Percentiles rank a stretch among this genome's conserved stretches.
phyloP scores from a whole-genome alignment of 768 basidiomycete species.

The Mycena pura region DNA sequence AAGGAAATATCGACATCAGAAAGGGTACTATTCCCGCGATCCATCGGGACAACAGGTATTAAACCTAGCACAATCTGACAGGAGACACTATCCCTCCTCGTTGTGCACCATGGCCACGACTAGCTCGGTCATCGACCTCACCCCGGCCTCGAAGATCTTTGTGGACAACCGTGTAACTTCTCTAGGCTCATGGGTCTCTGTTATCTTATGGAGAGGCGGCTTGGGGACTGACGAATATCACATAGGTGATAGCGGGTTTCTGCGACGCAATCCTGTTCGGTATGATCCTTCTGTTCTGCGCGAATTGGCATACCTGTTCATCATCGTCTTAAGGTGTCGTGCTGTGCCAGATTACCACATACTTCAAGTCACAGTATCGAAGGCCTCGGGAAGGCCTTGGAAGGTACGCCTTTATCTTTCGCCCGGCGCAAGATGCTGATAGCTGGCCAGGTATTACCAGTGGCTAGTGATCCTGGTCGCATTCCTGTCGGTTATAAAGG shows the following conservation, averaged over 20 bases:
- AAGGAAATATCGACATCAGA: too few relatives aligned
- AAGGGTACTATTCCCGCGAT: too few relatives aligned
- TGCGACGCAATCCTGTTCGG: conserved; percentile 15
- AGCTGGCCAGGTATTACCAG: conserved; percentile 10
- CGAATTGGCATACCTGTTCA: not conserved
- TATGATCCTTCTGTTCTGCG: not conserved
- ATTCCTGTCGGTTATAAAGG: conserved; percentile 18
- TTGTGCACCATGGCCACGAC: conserved; percentile 1
- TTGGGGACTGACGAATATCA: not conserved
- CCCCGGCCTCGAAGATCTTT: conserved; percentile 15
- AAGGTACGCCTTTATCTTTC: not conserved
- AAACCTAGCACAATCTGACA: too few relatives aligned
- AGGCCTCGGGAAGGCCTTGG: conserved; percentile 20
- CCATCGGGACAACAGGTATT: too few relatives aligned
- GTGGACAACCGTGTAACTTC: conserved; percentile 18
- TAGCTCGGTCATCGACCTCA: conserved; percentile 16
- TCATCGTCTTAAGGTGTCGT: conserved; percentile 3
- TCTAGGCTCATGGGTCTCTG: conserved; percentile 18
- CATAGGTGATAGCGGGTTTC: conserved; percentile 17
- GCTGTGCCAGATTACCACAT: conserved; percentile 18
- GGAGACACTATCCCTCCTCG: too few relatives aligned
- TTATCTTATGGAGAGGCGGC: not conserved
- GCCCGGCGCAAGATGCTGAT: too few relatives aligned
- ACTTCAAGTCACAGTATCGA: conserved; percentile 14
- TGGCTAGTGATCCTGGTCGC: conserved; percentile 19